A percentile compares a stretch with the other conserved stretches of the same genome.
Conservation (phyloP, 1,139 yeast species). For the Geotrichum siamense region DNA sequence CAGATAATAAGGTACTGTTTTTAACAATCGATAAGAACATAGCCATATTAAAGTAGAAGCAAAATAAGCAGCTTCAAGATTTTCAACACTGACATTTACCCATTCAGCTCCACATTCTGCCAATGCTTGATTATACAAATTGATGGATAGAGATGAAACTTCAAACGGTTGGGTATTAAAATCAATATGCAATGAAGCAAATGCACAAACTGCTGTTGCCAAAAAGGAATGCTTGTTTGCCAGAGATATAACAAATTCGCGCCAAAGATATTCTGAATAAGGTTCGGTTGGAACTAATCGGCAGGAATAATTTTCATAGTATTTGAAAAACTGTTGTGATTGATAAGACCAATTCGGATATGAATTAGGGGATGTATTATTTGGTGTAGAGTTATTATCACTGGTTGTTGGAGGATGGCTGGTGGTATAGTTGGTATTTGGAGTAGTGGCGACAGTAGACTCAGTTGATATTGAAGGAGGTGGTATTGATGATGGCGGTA, state of each 20-base stretch:
- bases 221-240: slow-evolving; percentile 11
- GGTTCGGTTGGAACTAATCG: slow-evolving; percentile 1
- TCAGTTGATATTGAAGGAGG: background rate
- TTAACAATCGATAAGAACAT: slow-evolving; percentile 11
- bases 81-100: slow-evolving; percentile 2
- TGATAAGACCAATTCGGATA: slow-evolving; percentile 9
- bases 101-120: slow-evolving; percentile 11
- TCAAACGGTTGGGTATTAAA: slow-evolving; percentile 4
- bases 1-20: slow-evolving; percentile 10
- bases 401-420: background rate
- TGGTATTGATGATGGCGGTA: background rate
- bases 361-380: background rate
- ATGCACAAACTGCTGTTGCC: slow-evolving; percentile 11
- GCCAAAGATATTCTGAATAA: slow-evolving; percentile 8
- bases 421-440: background rate
- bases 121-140: slow-evolving; percentile 12
- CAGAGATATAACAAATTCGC: slow-evolving; percentile 7
- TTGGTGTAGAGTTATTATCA: background rate
- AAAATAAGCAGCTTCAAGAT: slow-evolving; percentile 13
- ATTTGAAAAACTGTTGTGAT: slow-evolving; percentile 9
- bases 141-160: slow-evolving; percentile 7
- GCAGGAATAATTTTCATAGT: slow-evolving; percentile 10
- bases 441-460: background rate
- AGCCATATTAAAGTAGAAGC: slow-evolving; percentile 13
- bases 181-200: slow-evolving; percentile 13